These are phyloP conservation scores for Tetragonia tetragonoides DNA, from an alignment of 148 eudicot genomes.

Conservation along the genomic window DNA sequence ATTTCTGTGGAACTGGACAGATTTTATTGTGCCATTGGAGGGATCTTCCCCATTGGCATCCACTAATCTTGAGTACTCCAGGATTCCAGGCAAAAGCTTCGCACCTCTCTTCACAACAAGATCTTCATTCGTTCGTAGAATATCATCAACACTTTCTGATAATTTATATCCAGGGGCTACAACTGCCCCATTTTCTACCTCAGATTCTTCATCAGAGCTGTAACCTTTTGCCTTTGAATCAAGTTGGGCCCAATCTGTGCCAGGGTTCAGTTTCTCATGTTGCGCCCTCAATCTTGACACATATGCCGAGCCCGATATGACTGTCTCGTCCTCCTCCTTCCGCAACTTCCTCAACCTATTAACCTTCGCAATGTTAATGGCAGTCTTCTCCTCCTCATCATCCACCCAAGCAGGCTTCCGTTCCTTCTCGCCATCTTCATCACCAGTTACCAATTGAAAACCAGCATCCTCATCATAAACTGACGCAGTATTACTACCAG, in stretches of 20 bases:
- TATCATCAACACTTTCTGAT: constrained; percentile 37
- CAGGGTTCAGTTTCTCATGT: constrained; percentile 71
- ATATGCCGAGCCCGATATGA: constrained; percentile 66
- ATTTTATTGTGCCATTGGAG: constrained; percentile 51
- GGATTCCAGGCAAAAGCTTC: constrained; percentile 70
- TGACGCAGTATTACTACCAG: constrained; percentile 39
- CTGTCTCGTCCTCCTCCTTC: constrained; percentile 80
- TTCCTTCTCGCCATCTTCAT: constrained; percentile 35
- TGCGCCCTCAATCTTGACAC: constrained; percentile 82
- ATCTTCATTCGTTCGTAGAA: constrained; percentile 63
- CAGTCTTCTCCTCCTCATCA: constrained; percentile 68
- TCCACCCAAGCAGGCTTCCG: constrained; percentile 87
- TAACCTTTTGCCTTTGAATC: constrained; percentile 41
- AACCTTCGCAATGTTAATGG: constrained; percentile 64
- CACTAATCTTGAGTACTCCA: constrained; percentile 65
- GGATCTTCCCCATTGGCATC: constrained; percentile 75
- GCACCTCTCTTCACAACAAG: constrained; percentile 63
- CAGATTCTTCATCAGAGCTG: constrained; percentile 73
- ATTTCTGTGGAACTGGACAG: constrained; percentile 90
- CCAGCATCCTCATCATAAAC: constrained; percentile 48
- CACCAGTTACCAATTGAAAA: constrained; percentile 25
- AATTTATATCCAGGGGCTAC: constrained; percentile 39
- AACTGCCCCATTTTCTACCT: constrained; percentile 40
- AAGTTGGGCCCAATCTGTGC: constrained; percentile 82
- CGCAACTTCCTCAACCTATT: constrained; percentile 77